phyloP scores from a whole-genome alignment of 257 asterid genomes.

The Anisodus tanguticus region DNA sequence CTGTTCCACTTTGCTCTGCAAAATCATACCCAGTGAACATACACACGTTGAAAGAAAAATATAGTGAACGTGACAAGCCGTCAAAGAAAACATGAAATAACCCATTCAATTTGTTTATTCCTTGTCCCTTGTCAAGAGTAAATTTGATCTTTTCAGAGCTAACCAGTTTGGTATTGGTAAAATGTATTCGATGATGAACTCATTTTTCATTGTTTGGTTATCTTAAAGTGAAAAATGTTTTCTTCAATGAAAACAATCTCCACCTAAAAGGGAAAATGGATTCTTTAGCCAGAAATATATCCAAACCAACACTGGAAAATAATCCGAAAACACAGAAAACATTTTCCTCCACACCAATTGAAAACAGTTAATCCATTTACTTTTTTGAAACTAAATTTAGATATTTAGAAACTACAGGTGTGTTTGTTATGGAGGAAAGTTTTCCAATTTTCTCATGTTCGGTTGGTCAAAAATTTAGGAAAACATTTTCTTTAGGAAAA shows the following conservation, averaged over 20 bases:
- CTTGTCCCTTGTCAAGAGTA: background rate
- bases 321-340: background rate
- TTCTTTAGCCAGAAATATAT: background rate
- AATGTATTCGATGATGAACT: background rate
- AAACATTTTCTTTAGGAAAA: no score
- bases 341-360: background rate
- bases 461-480: no score
- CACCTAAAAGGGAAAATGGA: background rate
- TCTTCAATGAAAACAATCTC: background rate
- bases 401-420: background rate
- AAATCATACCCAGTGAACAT: slow-evolving; percentile 23
- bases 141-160: background rate
- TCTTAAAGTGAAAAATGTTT: background rate
- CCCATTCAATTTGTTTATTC: background rate
- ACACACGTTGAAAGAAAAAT: background rate
- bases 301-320: background rate
- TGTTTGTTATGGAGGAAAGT: no score
- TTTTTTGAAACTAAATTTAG: background rate
- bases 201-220: background rate
- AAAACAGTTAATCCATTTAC: background rate
- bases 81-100: background rate
- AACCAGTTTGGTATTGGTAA: background rate
- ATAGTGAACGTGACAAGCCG: background rate
- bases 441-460: no score
- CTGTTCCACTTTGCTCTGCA: slow-evolving; percentile 56